Evolutionary conservation across 1,284 basidiomycete genomes (phyloP).

Genomic region (Pascua sp.): DNA sequence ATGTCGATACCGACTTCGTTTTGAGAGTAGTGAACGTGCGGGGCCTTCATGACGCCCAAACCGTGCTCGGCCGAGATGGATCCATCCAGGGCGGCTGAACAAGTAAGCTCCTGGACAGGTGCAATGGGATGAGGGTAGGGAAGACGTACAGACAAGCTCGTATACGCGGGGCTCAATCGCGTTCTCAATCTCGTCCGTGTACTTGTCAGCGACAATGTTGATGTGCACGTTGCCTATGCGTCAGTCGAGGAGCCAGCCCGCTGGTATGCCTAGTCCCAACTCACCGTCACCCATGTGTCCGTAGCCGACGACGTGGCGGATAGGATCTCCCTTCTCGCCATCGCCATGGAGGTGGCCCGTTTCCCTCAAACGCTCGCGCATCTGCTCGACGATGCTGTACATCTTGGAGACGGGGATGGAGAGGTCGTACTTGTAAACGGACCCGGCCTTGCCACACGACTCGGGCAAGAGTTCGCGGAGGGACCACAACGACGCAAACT

Average conservation of each 20-base stretch:
- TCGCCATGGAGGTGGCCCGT: constrained; percentile 65
- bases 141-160: constrained; percentile 65
- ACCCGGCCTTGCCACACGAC: constrained; percentile 88
- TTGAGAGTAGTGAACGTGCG: constrained; percentile 87
- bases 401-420: constrained; percentile 86
- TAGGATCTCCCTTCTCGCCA: constrained; percentile 58
- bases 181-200: constrained; percentile 75
- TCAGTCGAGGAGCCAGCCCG: no score
- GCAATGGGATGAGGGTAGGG: no score
- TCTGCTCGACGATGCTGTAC: constrained; percentile 80
- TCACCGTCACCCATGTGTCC: constrained; percentile 94
- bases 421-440: constrained; percentile 97
- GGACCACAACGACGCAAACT: constrained; percentile 86
- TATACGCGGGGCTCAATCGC: constrained; percentile 95
- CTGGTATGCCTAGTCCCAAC: constrained; percentile 42
- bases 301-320: constrained; percentile 83
- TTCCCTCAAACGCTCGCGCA: constrained; percentile 68
- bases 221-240: constrained; percentile 82
- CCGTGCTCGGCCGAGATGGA: constrained; percentile 98
- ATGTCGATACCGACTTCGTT: constrained; percentile 69
- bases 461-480: constrained; percentile 94
- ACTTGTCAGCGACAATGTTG: constrained; percentile 84
- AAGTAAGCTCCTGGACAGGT: background rate
- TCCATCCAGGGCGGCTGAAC: constrained; percentile 58
- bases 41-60: constrained; percentile 86